Percentiles rank a stretch among this genome's conserved stretches.
Evolutionary conservation across 192 early-diverging fungal species (phyloP).

Genomic region (Backusella morwellensis): DNA sequence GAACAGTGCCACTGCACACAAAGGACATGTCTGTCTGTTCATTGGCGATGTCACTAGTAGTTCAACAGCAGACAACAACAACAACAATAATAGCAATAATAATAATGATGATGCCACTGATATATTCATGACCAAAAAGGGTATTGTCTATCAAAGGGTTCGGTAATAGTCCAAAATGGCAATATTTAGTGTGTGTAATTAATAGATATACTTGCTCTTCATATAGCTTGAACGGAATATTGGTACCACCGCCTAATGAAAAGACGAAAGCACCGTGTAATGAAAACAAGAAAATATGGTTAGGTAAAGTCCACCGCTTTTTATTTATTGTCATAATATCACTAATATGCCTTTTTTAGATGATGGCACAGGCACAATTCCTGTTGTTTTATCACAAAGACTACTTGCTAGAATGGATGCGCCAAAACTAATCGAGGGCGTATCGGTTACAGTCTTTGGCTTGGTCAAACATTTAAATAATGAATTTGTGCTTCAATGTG

Average conservation of each 20-base stretch:
- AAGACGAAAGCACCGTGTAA: neutral
- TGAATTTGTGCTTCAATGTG: neutral
- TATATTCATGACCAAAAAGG: neutral
- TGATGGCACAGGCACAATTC: constrained; percentile 12
- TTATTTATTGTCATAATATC: neutral
- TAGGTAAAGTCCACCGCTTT: neutral
- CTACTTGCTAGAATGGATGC: neutral
- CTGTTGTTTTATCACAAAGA: neutral
- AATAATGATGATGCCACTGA: neutral
- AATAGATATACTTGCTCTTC: neutral
- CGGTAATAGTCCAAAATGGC: neutral
- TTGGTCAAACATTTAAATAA: constrained; percentile 2
- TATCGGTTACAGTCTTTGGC: neutral
- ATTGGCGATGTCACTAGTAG: neutral
- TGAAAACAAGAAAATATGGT: constrained; percentile 4
- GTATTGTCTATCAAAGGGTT: constrained; percentile 1
- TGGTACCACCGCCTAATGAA: neutral
- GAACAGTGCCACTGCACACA: neutral
- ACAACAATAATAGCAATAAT: neutral
- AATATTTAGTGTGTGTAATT: constrained; percentile 2
- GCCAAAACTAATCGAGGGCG: neutral
- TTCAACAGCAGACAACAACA: neutral
- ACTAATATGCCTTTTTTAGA: neutral
- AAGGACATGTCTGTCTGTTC: neutral
- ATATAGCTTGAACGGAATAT: constrained; percentile 14